Percentiles rank a stretch among this genome's conserved stretches.
phyloP scores from a whole-genome alignment of 176 grass and related monocot species.

The Triticum timopheevii region DNA sequence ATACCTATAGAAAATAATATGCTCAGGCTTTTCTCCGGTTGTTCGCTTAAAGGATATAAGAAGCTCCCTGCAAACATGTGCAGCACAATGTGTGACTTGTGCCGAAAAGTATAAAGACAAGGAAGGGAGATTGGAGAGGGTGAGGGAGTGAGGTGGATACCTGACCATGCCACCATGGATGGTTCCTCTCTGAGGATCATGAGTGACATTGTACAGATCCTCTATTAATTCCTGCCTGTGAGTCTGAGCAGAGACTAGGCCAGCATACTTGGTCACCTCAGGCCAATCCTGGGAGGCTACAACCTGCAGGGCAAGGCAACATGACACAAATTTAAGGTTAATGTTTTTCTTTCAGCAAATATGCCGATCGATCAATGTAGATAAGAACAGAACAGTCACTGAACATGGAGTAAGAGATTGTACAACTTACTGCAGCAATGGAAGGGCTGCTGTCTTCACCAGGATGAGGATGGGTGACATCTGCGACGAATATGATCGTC shows the following conservation, averaged over 20 bases:
- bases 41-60: conserved; percentile 84
- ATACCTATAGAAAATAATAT: conserved; percentile 89
- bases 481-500: conserved; percentile 90
- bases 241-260: conserved; percentile 84
- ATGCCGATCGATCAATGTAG: background rate
- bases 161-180: conserved; percentile 79
- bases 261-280: conserved; percentile 94
- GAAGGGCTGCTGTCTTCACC: conserved; percentile 92
- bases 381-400: background rate
- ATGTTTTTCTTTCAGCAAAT: background rate
- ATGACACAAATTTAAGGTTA: background rate
- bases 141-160: conserved; percentile 15
- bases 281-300: conserved; percentile 98
- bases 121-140: background rate
- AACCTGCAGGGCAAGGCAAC: conserved; percentile 44
- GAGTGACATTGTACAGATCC: conserved; percentile 77
- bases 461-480: conserved; percentile 96
- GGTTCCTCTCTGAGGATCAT: conserved; percentile 68
- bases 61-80: conserved; percentile 67
- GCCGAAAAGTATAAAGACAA: background rate
- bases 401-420: background rate
- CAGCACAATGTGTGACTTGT: background rate
- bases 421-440: conserved; percentile 71
- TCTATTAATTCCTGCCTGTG: conserved; percentile 88
- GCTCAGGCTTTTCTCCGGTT: conserved; percentile 67